Base-by-base conservation (phyloP, 768 basidiomycete genomes). In the Dentipellis sp. region DNA sequence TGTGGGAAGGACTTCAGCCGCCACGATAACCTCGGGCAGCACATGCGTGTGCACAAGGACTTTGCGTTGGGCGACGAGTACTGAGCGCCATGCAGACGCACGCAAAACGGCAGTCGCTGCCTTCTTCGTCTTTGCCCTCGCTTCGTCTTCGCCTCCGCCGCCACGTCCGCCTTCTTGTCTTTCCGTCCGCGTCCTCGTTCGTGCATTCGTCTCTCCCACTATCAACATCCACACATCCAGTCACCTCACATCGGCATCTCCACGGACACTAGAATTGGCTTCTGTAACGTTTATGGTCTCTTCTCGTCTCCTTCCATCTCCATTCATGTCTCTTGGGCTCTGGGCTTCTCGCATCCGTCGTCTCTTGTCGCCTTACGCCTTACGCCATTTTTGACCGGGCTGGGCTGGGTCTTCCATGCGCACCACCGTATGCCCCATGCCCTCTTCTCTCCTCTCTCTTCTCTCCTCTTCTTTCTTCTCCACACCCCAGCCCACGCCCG, bases 1-100 rank as follows among this genome's bases (percentile, higher is more conserved):
- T 94, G 91, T 65, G 83, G 79, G 53, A 91, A 91, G 74, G 83
- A 83, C 60, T 94, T 94, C 66, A 88, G 85, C 64, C 77, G 92
- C 50, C 88, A 89, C 64, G 92, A 94, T 68, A 94, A 94, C 66
- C 79, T 94, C 48, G 82, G 84, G 47, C 91, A 94, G 70, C 91
- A 94, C 64, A 85, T 88, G 83, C 83, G 87, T 50, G 86, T 91
- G 45, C 90, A 92, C 71, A 75, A 75, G 61, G 69, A 72, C 60
- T 63, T 57, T 11, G 1, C 48, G 14, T 14, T 17, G 21, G 58
- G 29, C 49, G 60, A 61, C 21, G 50, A 39, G 10, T 62, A 34
- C 16, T 62, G 53, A 60, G 9, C 22, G 52, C 36, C 29, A 37
- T 46, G n/a, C n/a, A n/a, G n/a, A n/a, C n/a, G n/a, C n/a, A n/a